phyloP scores from a whole-genome alignment of 2,329 filamentous ascomycete species.

The Aspergillaceae sp. region DNA sequence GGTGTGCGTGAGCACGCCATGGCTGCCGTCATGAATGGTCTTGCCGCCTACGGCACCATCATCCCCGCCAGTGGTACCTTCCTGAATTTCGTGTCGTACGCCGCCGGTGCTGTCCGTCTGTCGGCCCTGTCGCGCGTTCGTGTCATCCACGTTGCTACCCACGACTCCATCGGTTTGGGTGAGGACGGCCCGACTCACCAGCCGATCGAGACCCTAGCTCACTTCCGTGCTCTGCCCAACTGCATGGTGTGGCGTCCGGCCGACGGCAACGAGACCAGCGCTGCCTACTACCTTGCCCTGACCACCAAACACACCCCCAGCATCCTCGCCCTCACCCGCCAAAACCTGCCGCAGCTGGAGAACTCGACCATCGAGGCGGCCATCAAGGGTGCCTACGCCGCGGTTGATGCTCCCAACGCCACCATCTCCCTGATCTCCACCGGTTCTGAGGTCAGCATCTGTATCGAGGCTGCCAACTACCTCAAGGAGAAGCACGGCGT shows the following conservation, averaged over 20 bases:
- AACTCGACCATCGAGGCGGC: slow-evolving; percentile 81
- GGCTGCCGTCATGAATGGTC: slow-evolving; percentile 56
- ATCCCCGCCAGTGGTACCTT: slow-evolving; percentile 94
- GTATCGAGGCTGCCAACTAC: slow-evolving; percentile 83
- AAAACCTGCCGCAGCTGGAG: slow-evolving; percentile 97
- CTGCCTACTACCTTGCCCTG: slow-evolving; percentile 91
- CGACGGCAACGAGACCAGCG: slow-evolving; percentile 96
- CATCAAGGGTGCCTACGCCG: slow-evolving; percentile 91
- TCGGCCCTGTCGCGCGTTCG: slow-evolving; percentile 86
- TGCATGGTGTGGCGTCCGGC: slow-evolving; percentile 99
- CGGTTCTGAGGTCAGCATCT: slow-evolving; percentile 91
- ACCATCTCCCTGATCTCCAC: slow-evolving; percentile 86
- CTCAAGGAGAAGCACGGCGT: slow-evolving; percentile 82
- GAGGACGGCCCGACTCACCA: slow-evolving; percentile 98
- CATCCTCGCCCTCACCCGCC: slow-evolving; percentile 89
- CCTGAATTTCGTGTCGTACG: slow-evolving; percentile 99
- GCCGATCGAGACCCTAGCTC: slow-evolving; percentile 94
- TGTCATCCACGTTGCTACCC: slow-evolving; percentile 90
- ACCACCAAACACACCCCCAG: slow-evolving; percentile 83
- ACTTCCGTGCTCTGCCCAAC: slow-evolving; percentile 98
- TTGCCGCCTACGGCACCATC: slow-evolving; percentile 89
- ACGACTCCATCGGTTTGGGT: slow-evolving; percentile 98
- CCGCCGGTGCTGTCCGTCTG: slow-evolving; percentile 87
- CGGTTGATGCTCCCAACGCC: slow-evolving; percentile 74
- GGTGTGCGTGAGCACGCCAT: slow-evolving; percentile 46